Percentiles rank a stretch among this genome's conserved stretches.
Conservation (phyloP, 371 early-diverging fungal genomes). For the Aphelidium insulamus region DNA sequence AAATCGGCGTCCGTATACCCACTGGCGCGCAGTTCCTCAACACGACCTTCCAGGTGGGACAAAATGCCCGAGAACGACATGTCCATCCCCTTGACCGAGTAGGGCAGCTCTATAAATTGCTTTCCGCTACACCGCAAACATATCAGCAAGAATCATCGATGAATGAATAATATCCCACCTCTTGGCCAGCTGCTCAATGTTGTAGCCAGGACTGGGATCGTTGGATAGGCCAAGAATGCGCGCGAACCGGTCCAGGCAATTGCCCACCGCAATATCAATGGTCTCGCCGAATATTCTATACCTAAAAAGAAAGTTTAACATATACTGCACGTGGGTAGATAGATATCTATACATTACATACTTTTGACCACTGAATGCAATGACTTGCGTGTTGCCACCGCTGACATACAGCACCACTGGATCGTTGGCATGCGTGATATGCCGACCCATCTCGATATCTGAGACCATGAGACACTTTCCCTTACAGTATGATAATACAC, state of each 20-base stretch:
- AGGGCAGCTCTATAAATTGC: conserved; percentile 78
- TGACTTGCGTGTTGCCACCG: conserved; percentile 99
- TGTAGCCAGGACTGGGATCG: conserved; percentile 95
- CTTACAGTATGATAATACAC: conserved; percentile 5
- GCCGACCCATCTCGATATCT: conserved; percentile 98
- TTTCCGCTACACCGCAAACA: conserved; percentile 31
- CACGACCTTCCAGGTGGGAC: conserved; percentile 60
- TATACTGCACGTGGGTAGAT: neutral
- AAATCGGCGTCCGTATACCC: conserved; percentile 62
- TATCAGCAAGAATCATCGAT: neutral
- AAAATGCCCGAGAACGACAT: conserved; percentile 97
- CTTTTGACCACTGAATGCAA: conserved; percentile 80
- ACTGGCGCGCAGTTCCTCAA: conserved; percentile 31
- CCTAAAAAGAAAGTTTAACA: conserved; percentile 4
- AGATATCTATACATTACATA: conserved; percentile 7
- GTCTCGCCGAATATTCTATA: conserved; percentile 99
- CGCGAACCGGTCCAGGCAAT: conserved; percentile 96
- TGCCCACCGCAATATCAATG: conserved; percentile 97
- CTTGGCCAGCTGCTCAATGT: conserved; percentile 92
- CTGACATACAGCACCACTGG: conserved; percentile 97
- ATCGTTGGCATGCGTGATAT: conserved; percentile 86
- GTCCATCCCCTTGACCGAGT: conserved; percentile 99
- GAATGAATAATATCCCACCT: conserved; percentile 15
- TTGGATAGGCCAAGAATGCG: conserved; percentile 81
- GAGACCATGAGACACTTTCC: neutral